Evolutionary conservation across 345 rosid species (phyloP).

Genomic region (Eucalyptus paniculata): DNA sequence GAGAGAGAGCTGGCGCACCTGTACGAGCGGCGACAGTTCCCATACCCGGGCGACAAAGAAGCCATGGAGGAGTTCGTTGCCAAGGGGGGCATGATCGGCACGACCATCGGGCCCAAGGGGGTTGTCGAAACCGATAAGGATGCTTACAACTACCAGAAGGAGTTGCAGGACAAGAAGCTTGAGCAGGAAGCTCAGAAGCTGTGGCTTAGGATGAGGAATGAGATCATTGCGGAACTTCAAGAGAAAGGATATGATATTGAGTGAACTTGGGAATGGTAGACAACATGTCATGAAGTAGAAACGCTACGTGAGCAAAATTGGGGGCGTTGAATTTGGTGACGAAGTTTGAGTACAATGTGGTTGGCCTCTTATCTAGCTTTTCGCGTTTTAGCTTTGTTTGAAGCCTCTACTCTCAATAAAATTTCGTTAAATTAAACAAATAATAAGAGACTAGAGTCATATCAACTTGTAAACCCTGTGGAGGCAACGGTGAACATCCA

Average conservation of each 20-base stretch:
- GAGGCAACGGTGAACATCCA: not conserved
- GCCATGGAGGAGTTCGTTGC: constrained; percentile 90
- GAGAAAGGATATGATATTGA: constrained; percentile 76
- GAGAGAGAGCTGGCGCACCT: constrained; percentile 66
- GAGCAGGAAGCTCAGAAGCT: constrained; percentile 68
- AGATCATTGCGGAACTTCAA: constrained; percentile 70
- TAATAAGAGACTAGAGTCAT: not conserved
- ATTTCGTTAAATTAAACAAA: not conserved
- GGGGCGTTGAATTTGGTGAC: not conserved
- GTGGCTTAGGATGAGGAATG: constrained; percentile 89
- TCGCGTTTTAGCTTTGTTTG: not conserved
- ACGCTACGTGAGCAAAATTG: not conserved
- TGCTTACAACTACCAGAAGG: constrained; percentile 34
- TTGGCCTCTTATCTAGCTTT: not conserved
- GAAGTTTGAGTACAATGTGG: not conserved
- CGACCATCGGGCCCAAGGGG: constrained; percentile 67
- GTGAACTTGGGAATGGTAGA: not conserved
- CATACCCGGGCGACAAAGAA: constrained; percentile 77
- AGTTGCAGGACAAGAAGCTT: constrained; percentile 58
- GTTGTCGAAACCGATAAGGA: constrained; percentile 39
- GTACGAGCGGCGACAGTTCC: constrained; percentile 68
- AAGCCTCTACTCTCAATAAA: not conserved
- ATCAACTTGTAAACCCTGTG: not conserved
- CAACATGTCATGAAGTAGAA: not conserved
- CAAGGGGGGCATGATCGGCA: constrained; percentile 75